Evolutionary conservation across 169 alveolate species (phyloP), one percentile per base, ranked within the genome.

Genomic region (Plasmodium reichenowi): DNA sequence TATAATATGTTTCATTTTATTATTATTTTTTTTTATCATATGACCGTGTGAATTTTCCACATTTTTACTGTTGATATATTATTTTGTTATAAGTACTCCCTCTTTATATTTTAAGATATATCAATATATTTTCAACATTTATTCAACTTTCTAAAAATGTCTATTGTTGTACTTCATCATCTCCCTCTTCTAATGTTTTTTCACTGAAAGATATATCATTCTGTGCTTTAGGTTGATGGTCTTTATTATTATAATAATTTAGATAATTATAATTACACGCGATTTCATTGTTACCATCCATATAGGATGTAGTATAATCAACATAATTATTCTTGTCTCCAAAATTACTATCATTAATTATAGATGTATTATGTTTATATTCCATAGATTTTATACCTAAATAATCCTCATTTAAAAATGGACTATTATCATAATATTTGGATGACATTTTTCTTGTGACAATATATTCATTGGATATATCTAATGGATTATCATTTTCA

Each of bases 131-230:
- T 38, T 38, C 9, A 38, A 38, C 0, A 38, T 5, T 5, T 5
- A 38, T 29, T 3, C 48, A 24, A 12, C 72, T 45, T 60, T 72
- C 72, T 54, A 8, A 15, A 29, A 47, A 15, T 4, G 72, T 15
- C 10, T 22, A 60, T n/a, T 70, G 32, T 22, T 4, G 15, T 12
- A 10, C 32, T 24, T 2, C 50, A 5, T 38, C 74, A 17, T 38
- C 24, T 17, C 63, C 74, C 15, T 74, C 74, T 38, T 74, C 88
- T 7, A 59, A 8, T 15, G 88, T 20, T 45, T 67, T 60, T 22
- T 74, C 74, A 48, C 73, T 74, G 12, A 74, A 74, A 17, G 88
- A 74, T 45, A 74, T 59, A 50, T 50, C 66, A 20, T 45, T 56
- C 59, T 38, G 47, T 38, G 9, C 7, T 38, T 74, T 74, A 45